Evolutionary conservation across 345 rosid species (phyloP), one percentile per base, ranked within the genome.

Genomic region (Aquilaria yunnanensis): DNA sequence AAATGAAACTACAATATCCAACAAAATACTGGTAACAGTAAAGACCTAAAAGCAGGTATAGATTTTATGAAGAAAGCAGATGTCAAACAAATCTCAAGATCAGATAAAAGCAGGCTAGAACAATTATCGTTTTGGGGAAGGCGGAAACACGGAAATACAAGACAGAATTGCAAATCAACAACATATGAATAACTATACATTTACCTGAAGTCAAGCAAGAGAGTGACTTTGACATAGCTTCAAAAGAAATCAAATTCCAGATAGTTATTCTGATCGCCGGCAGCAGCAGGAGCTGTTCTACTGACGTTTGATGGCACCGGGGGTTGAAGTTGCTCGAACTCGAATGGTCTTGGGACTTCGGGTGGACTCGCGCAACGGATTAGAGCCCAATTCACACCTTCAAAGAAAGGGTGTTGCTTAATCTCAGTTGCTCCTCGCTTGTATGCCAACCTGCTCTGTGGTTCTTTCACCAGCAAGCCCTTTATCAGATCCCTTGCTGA

Each of bases 331-430:
- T 60, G 80, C 63, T 82, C 93, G 12, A 85, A 74, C 68, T 84
- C 87, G 4, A 82, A 73, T 12, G 95, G 85, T 74, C 74, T 90
- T 29, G 95, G 95, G 56, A 90, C 70, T 69, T 87, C 95, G 0
- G 92, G 95, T 9, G 97, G 97, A 56, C 84, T 90, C 3, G 83
- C 88, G 65, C 95, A 90, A 10, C 97, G 80, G 32, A 85, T 85
- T 60, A 90, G 56, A 12, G 97, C 92, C 97, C 95, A 87, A 23
- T 90, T 90, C 47, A 90, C 84, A 23, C 95, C 95, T 81, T 87
- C 92, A 67, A 85, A 90, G 87, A 87, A 90, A 46, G 75, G 88
- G 59, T 85, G 95, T 59, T 87, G 95, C 72, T 85, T 87, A 45
- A 87, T 85, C 81, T 83, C 96, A 2, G 90, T 90, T 31, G 87